Evolutionary conservation across 2,329 filamentous ascomycete species (phyloP).

Genomic region (Trichoderma gracile): DNA sequence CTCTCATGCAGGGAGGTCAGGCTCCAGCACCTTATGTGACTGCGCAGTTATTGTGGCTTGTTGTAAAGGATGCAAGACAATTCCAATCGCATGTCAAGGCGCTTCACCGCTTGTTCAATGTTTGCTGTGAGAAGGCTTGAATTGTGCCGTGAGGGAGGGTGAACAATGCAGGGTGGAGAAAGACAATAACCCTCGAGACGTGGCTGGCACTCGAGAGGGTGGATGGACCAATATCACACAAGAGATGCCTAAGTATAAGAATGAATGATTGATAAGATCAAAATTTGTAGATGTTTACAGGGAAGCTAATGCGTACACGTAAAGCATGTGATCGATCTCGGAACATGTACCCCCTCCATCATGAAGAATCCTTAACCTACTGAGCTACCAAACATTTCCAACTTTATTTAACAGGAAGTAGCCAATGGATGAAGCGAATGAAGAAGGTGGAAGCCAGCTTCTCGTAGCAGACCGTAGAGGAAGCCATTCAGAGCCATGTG

Average conservation of each 20-base stretch:
- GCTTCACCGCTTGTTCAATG: slow-evolving; percentile 16
- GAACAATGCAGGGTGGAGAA: neutral
- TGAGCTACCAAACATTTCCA: neutral
- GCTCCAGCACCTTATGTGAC: neutral
- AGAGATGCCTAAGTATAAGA: too few species aligned
- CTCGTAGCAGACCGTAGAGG: neutral
- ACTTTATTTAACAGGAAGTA: neutral
- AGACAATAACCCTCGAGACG: too few species aligned
- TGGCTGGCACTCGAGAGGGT: too few species aligned
- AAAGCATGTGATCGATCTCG: too few species aligned
- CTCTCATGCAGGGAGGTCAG: neutral
- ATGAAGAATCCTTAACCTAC: too few species aligned
- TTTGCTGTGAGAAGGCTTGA: too few species aligned
- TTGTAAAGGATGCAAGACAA: neutral
- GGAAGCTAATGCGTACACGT: too few species aligned
- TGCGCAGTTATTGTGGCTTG: neutral
- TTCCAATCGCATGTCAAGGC: neutral
- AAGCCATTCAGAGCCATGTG: neutral
- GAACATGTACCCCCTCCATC: too few species aligned
- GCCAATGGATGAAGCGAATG: neutral
- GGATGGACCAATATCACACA: too few species aligned
- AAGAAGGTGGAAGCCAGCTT: neutral
- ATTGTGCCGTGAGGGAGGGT: neutral
- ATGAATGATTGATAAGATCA: too few species aligned
- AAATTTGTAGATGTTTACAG: too few species aligned